Evolutionary conservation across 768 basidiomycete species (phyloP).

Genomic region (Lactarius hatsudake): DNA sequence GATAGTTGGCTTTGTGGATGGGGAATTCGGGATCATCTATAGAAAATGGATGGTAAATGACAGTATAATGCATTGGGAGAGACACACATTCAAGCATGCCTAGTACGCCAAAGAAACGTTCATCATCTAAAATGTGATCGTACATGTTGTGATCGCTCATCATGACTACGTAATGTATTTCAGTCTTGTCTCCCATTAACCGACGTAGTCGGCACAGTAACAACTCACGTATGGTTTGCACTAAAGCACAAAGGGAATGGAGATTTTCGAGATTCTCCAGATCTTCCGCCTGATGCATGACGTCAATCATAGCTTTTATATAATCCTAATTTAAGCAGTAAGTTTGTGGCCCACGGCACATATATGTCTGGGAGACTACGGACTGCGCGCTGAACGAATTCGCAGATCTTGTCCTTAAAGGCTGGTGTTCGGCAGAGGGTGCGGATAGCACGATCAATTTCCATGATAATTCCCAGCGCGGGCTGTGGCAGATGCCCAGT

Average conservation of each 20-base stretch:
- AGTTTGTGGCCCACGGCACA: slow-evolving; percentile 7
- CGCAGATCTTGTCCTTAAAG: slow-evolving; percentile 82
- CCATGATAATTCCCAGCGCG: slow-evolving; percentile 69
- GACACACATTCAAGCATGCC: slow-evolving; percentile 95
- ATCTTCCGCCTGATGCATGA: slow-evolving; percentile 88
- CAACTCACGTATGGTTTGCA: slow-evolving; percentile 88
- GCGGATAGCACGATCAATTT: slow-evolving; percentile 79
- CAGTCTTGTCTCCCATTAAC: not conserved
- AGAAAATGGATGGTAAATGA: slow-evolving; percentile 23
- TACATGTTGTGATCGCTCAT: slow-evolving; percentile 94
- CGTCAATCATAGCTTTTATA: slow-evolving; percentile 79
- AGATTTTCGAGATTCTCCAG: slow-evolving; percentile 87
- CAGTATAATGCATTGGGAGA: slow-evolving; percentile 17
- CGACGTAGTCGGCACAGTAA: not conserved
- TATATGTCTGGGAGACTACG: slow-evolving; percentile 33
- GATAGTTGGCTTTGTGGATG: slow-evolving; percentile 93
- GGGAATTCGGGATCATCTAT: slow-evolving; percentile 97
- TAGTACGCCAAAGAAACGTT: slow-evolving; percentile 87
- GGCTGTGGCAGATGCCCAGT: slow-evolving; percentile 75
- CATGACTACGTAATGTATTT: slow-evolving; percentile 56
- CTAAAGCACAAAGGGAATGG: slow-evolving; percentile 85
- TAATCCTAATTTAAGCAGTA: slow-evolving; percentile 58
- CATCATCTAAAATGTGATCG: slow-evolving; percentile 92
- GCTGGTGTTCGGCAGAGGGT: slow-evolving; percentile 64
- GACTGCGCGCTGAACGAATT: slow-evolving; percentile 84